Percentiles rank a stretch among this genome's conserved stretches.
Conservation (phyloP, 2,329 filamentous ascomycete genomes). For the Knufia petricola region DNA sequence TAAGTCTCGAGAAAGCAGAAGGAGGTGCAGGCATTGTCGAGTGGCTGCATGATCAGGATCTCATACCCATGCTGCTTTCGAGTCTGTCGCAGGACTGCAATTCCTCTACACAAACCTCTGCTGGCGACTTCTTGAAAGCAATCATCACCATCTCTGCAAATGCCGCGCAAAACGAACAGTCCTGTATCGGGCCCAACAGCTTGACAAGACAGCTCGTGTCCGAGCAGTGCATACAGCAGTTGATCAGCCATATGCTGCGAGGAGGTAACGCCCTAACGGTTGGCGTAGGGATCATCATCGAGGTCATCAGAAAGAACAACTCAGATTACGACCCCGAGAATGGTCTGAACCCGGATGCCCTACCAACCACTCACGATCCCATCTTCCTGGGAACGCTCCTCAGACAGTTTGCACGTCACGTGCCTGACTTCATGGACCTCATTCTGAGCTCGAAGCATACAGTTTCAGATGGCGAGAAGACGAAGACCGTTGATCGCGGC, state of each 20-base stretch:
- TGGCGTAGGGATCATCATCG: constrained; percentile 92
- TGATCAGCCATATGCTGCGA: constrained; percentile 85
- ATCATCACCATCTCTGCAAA: constrained; percentile 99
- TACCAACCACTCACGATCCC: constrained; percentile 77
- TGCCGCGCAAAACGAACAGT: constrained; percentile 93
- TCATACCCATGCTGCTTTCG: constrained; percentile 77
- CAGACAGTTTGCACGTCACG: constrained; percentile 77
- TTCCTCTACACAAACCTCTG: constrained; percentile 88
- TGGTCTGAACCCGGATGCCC: constrained; percentile 65
- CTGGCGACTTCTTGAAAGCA: constrained; percentile 94
- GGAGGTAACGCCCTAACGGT: constrained; percentile 93
- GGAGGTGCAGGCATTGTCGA: constrained; percentile 88
- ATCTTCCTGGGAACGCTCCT: constrained; percentile 91
- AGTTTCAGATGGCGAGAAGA: constrained; percentile 46
- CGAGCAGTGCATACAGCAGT: constrained; percentile 65
- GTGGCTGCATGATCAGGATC: constrained; percentile 83
- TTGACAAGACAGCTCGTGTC: constrained; percentile 92
- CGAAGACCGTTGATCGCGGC: constrained; percentile 57
- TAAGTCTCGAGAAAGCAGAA: constrained; percentile 87
- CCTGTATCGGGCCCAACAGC: constrained; percentile 97
- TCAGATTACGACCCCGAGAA: constrained; percentile 96
- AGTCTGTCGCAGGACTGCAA: constrained; percentile 78
- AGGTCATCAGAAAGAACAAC: constrained; percentile 98
- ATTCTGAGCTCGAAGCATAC: constrained; percentile 64
- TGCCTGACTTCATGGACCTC: constrained; percentile 87